Evolutionary conservation across 371 early-diverging fungal genomes (phyloP).

Genomic region (Batkoa obscura): DNA sequence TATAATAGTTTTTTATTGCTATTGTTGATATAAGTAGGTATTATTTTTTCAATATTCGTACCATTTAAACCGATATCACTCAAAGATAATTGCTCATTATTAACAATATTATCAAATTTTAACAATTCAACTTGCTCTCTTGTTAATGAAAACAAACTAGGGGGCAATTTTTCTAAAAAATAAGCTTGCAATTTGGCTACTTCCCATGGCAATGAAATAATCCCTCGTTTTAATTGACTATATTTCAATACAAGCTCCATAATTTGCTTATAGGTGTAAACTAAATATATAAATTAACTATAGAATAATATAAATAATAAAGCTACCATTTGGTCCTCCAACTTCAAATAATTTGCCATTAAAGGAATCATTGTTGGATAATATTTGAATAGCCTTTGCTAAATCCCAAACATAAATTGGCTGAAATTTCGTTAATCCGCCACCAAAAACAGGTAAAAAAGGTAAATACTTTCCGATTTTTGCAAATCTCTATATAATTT

Average conservation of each 20-base stretch:
- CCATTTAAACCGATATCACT: conserved; percentile 17
- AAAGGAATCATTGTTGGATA: not conserved
- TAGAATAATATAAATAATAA: not conserved
- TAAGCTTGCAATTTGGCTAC: conserved; percentile 11
- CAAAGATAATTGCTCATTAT: not conserved
- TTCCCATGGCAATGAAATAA: conserved; percentile 13
- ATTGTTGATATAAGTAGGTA: conserved; percentile 6
- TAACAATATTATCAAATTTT: conserved; percentile 11
- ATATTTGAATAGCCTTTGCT: conserved; percentile 7
- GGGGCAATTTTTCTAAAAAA: conserved; percentile 13
- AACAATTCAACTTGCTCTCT: conserved; percentile 12
- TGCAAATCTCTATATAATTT: conserved; percentile 8
- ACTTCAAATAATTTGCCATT: conserved; percentile 9
- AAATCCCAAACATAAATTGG: conserved; percentile 16
- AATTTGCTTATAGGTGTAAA: conserved; percentile 13
- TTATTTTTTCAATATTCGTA: conserved; percentile 21
- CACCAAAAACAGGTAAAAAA: conserved; percentile 15
- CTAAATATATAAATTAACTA: not conserved
- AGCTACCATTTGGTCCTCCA: conserved; percentile 10
- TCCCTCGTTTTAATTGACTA: conserved; percentile 9
- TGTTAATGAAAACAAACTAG: conserved; percentile 14
- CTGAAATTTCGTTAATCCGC: conserved; percentile 14
- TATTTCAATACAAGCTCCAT: conserved; percentile 10
- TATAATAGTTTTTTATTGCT: not conserved
- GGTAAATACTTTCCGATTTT: conserved; percentile 11